These are phyloP conservation scores for Xylariomycetidae sp. DNA, from an alignment of 2,329 filamentous ascomycete species.

Conservation along the genomic window DNA sequence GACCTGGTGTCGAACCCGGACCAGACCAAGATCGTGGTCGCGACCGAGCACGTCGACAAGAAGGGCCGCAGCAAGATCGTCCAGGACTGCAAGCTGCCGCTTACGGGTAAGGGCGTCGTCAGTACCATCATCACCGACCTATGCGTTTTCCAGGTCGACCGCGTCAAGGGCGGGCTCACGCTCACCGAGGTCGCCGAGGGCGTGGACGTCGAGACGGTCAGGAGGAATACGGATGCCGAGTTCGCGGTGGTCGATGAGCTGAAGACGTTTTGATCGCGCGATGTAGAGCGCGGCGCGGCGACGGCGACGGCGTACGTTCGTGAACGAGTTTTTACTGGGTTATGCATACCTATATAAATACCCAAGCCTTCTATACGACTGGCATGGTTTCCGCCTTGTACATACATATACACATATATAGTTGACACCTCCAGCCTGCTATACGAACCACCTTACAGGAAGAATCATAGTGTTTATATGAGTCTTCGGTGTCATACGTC, in stretches of 20 bases:
- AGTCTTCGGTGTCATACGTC: too few species aligned
- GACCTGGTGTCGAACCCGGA: slow-evolving; percentile 68
- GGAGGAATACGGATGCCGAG: slow-evolving; percentile 63
- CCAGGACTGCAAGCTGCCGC: slow-evolving; percentile 56
- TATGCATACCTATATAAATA: too few species aligned
- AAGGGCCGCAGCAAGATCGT: slow-evolving; percentile 65
- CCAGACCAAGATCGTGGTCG: slow-evolving; percentile 67
- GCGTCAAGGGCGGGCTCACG: slow-evolving; percentile 55
- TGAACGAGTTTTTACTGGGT: too few species aligned
- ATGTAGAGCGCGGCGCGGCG: neutral
- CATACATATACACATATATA: too few species aligned
- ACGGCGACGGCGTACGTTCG: too few species aligned
- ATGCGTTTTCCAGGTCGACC: slow-evolving; percentile 67
- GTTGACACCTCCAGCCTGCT: too few species aligned
- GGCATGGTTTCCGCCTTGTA: too few species aligned
- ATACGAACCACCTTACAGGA: too few species aligned
- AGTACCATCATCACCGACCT: slow-evolving; percentile 72
- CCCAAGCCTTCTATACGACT: too few species aligned
- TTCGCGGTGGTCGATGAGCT: slow-evolving; percentile 60
- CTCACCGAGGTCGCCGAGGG: slow-evolving; percentile 68
- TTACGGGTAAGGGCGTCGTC: slow-evolving; percentile 63
- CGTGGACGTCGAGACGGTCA: slow-evolving; percentile 63
- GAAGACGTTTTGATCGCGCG: slow-evolving; percentile 34
- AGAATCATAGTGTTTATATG: too few species aligned
- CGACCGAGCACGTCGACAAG: slow-evolving; percentile 66